Conservation (phyloP, 257 asterid genomes). For the Ballota nigra region DNA sequence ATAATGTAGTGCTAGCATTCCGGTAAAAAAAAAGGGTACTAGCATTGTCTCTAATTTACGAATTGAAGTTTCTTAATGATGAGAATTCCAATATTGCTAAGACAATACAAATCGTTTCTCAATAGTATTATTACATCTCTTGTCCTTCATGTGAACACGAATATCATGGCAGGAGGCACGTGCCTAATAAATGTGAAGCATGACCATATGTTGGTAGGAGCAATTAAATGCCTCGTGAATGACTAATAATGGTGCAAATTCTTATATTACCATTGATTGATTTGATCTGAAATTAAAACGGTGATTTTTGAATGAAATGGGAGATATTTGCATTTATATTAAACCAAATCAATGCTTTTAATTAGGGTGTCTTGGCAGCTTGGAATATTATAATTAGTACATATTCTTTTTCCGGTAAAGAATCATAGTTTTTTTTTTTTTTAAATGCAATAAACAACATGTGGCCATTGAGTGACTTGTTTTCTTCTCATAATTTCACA, state of each 20-base stretch:
- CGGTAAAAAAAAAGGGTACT: too few species aligned
- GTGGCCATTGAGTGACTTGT: background rate
- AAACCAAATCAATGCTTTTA: conserved; percentile 5
- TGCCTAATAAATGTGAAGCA: conserved; percentile 44
- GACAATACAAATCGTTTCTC: background rate
- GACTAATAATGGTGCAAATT: conserved; percentile 13
- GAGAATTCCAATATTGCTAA: background rate
- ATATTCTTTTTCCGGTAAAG: background rate
- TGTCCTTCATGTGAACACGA: background rate
- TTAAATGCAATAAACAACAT: background rate
- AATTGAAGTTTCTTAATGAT: background rate
- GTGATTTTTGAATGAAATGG: background rate
- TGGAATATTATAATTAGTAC: background rate
- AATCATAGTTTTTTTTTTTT: background rate
- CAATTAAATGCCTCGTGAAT: conserved; percentile 36
- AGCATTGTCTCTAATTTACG: background rate
- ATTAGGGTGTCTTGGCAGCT: background rate
- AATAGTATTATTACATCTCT: background rate
- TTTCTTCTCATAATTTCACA: background rate
- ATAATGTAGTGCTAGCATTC: too few species aligned
- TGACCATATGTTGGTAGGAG: conserved; percentile 45
- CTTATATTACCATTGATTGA: background rate
- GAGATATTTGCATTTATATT: background rate
- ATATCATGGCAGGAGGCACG: conserved; percentile 35
- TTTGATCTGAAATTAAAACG: conserved; percentile 10